Evolutionary conservation across 257 asterid species (phyloP), one percentile per base, ranked within the genome.

Genomic region (Scutellaria barbata): DNA sequence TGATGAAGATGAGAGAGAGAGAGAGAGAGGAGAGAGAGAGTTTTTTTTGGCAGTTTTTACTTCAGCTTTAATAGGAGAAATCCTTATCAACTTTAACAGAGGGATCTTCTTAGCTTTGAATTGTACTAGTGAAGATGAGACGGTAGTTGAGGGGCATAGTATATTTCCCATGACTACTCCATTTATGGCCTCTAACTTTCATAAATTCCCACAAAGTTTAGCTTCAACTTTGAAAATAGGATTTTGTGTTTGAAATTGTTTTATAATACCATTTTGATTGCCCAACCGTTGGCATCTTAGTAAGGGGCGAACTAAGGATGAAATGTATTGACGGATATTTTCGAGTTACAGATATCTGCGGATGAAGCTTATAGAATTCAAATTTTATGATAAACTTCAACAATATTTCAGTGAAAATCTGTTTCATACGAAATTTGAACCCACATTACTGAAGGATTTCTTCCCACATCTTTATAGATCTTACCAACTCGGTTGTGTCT

Each of bases 71-170:
- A 77, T 79, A 46, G 71, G 60, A 69, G 64, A 63, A 74, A 17
- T 81, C 79, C 73, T 78, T 68, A 54, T 60, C 63, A 66, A 65
- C 73, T 76, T 81, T 7, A 67, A 14, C 79, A 76, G 81, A 71
- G 68, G 58, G 69, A 43, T 64, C 20, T 40, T 1, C 42, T 16
- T 20, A n/a, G 41, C 58, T 68, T 62, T 59, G 58, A 63, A 37
- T 17, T 58, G 64, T 13, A n/a, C n/a, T n/a, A 18, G 46, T 55
- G 47, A 39, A 16, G 3, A 16, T 52, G 22, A 17, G 73, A 48
- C 17, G 68, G 73, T 66, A 56, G 67, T 56, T 66, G 60, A 39
- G 61, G 57, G n/a, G 14, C 2, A n/a, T 2, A 39, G 43, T 45
- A 14, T 2, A 62, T 41, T 52, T 7, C 51, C 22, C 54, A 54